Evolutionary conservation across 257 asterid species (phyloP).

Genomic region (Nicotiana benthamiana): DNA sequence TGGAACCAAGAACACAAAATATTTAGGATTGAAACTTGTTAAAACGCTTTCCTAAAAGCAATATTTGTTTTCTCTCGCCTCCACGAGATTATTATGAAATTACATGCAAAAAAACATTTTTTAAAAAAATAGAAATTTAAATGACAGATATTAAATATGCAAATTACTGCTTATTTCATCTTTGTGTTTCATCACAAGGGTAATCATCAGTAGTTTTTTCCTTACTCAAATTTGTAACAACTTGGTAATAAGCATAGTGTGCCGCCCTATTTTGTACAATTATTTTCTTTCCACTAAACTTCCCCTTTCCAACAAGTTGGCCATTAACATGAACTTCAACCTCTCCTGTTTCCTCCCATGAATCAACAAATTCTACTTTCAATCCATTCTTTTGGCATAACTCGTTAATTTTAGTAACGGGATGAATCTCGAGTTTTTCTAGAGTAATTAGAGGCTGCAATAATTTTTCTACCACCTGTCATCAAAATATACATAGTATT

Average conservation of each 20-base stretch:
- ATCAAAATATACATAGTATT: background rate
- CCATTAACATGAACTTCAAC: slow-evolving; percentile 18
- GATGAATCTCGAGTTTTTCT: slow-evolving; percentile 24
- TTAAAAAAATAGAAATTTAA: too few relatives aligned
- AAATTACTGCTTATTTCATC: background rate
- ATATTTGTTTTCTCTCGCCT: too few relatives aligned
- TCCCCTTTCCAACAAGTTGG: slow-evolving; percentile 21
- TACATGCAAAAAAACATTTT: too few relatives aligned
- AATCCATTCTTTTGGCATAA: slow-evolving; percentile 29
- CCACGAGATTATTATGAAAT: too few relatives aligned
- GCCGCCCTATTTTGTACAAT: slow-evolving; percentile 46
- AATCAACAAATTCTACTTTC: slow-evolving; percentile 10
- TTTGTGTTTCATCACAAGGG: background rate
- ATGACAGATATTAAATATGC: background rate
- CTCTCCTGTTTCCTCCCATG: slow-evolving; percentile 33
- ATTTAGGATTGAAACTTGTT: too few relatives aligned
- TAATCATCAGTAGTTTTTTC: background rate
- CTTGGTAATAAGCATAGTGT: slow-evolving; percentile 12
- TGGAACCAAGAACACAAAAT: too few relatives aligned
- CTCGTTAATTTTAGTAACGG: slow-evolving; percentile 24
- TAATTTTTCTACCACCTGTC: slow-evolving; percentile 24
- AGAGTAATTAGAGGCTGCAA: slow-evolving; percentile 38
- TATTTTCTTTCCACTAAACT: slow-evolving; percentile 16
- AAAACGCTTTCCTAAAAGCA: too few relatives aligned
- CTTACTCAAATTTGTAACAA: background rate